These are phyloP conservation scores for Trypanosomatidae sp. DNA, from an alignment of 208 protist species.

Conservation along the genomic window DNA sequence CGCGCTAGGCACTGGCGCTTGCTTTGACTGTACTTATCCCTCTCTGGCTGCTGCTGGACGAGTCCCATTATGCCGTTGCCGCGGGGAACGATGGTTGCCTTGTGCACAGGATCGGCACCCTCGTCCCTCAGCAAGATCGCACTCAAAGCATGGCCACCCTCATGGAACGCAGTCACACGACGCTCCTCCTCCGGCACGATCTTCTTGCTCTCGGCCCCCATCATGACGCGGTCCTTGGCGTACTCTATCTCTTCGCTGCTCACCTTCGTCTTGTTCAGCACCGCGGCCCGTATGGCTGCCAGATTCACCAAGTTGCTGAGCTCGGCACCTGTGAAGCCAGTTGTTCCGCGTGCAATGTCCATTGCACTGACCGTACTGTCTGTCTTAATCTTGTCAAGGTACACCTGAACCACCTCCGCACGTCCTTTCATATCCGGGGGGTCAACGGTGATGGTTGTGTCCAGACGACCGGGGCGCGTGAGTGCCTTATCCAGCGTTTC, in stretches of 20 bases:
- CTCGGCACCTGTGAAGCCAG: constrained; percentile 92
- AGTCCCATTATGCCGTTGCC: constrained; percentile 92
- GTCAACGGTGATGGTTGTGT: constrained; percentile 88
- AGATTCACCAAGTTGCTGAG: constrained; percentile 94
- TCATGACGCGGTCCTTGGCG: constrained; percentile 91
- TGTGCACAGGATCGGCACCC: constrained; percentile 89
- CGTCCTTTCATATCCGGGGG: constrained; percentile 92
- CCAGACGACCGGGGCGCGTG: constrained; percentile 89
- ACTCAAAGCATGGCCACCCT: constrained; percentile 83
- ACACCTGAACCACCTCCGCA: constrained; percentile 83
- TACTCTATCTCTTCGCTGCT: constrained; percentile 89
- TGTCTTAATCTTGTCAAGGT: constrained; percentile 83
- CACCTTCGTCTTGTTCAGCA: constrained; percentile 78
- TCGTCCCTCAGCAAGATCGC: constrained; percentile 80
- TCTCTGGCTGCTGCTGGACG: constrained; percentile 86
- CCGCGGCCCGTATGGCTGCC: constrained; percentile 85
- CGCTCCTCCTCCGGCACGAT: constrained; percentile 86
- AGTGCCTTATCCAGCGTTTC: constrained; percentile 95
- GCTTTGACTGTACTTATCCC: constrained; percentile 87
- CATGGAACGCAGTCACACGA: constrained; percentile 89
- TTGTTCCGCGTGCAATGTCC: constrained; percentile 84
- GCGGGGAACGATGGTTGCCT: constrained; percentile 91
- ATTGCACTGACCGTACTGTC: constrained; percentile 70
- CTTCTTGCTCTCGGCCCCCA: constrained; percentile 88
- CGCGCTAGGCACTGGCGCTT: constrained; percentile 83